Evolutionary conservation across 768 basidiomycete species (phyloP), one percentile per base, ranked within the genome.

Genomic region (Trametes elegans): DNA sequence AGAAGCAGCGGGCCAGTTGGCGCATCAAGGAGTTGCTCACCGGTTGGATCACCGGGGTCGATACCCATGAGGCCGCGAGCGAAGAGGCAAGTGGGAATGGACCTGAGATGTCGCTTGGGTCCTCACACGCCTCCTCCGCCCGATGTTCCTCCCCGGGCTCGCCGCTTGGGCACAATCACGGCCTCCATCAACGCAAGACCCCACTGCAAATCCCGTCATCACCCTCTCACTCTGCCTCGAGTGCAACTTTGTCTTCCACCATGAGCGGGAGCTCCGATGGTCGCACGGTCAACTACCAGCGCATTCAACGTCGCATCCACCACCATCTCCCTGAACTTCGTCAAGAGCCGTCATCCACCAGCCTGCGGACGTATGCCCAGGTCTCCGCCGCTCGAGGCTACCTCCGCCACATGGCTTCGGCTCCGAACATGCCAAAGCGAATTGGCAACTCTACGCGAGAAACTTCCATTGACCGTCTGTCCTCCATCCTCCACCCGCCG

Each of bases 371-470:
- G 5, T 62, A 64, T 14, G 62, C 62, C 1, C 62, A 66, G n/a
- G 62, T 68, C 11, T 68, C 70, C 46, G 79, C 80, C 47, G 86
- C 88, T 3, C 79, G 79, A 4, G 81, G 83, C 5, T 85, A 88
- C 64, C 78, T 91, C 10, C 81, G 88, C 28, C 87, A 90, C 66
- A 88, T 91, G 76, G 80, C 80, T 1, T 90, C 88, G 21, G 72
- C 77, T 21, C 78, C 78, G 27, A 73, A 74, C 56, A 77, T 80
- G 27, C 68, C 65, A 23, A 64, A 62, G 44, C 63, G 57, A 16
- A 31, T 44, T 42, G 28, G 29, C 18, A 38, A 57, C 1, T 53
- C 54, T 1, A 57, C 46, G 1, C 54, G 49, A 10, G 57, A 57
- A 11, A 42, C 29, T 31, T 61, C 59, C 18, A 47, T 48, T 23